Conservation (phyloP, 1,284 basidiomycete species). For the Heterobasidion occidentale region DNA sequence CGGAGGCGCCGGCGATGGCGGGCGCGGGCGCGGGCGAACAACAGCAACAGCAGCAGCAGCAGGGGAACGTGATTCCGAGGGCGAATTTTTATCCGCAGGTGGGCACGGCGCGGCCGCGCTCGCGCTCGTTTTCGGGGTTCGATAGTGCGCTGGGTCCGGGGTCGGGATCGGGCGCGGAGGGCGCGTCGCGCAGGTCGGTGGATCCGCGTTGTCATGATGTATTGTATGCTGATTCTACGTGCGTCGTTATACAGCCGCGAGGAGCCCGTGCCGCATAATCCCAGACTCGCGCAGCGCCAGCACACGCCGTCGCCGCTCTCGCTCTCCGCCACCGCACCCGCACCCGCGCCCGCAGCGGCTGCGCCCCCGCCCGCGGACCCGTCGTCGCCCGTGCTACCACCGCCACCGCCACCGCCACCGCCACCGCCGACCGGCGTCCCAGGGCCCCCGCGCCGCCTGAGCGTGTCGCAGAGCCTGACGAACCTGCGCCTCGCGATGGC, state of each 20-base stretch:
- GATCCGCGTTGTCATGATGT: no score
- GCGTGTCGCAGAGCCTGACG: background rate
- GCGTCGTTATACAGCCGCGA: no score
- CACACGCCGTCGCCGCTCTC: no score
- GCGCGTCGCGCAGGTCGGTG: slow-evolving; percentile 1
- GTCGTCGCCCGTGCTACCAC: background rate
- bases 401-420: background rate
- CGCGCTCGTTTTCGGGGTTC: slow-evolving; percentile 69
- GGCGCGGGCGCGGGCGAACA: no score
- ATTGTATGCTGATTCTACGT: no score
- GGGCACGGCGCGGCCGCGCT: slow-evolving; percentile 48
- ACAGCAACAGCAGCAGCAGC: background rate
- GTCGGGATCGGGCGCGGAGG: slow-evolving; percentile 11
- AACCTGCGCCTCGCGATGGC: background rate
- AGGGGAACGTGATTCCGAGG: slow-evolving; percentile 33
- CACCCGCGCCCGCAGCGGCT: no score
- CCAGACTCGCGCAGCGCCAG: no score
- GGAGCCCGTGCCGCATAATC: no score
- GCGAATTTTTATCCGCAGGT: slow-evolving; percentile 56
- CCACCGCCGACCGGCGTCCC: no score
- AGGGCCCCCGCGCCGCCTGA: background rate
- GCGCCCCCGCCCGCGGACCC: no score
- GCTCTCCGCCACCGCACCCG: no score
- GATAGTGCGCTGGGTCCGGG: slow-evolving; percentile 16
- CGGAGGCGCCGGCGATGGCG: background rate